Percentiles rank a stretch among this genome's conserved stretches.
Evolutionary conservation across 768 basidiomycete genomes (phyloP).

Genomic region (Trametes cinnabarina): DNA sequence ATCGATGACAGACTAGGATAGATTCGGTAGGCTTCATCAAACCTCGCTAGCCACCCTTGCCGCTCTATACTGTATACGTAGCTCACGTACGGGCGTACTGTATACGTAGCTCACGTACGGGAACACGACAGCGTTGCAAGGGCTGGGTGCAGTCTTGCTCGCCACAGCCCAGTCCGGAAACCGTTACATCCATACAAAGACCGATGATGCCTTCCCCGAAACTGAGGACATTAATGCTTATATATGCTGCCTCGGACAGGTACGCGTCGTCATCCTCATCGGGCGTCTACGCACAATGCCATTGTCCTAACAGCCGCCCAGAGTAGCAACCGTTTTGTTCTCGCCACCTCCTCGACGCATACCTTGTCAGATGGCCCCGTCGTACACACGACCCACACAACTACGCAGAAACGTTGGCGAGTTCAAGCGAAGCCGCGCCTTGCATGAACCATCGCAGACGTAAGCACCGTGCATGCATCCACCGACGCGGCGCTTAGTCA

Average conservation of each 20-base stretch:
- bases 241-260: neutral
- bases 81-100: too few relatives aligned
- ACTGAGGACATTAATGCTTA: too few relatives aligned
- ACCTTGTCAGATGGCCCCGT: neutral
- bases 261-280: neutral
- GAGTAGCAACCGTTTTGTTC: neutral
- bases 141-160: too few relatives aligned
- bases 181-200: too few relatives aligned
- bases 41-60: too few relatives aligned
- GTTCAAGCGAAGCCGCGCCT: neutral
- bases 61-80: too few relatives aligned
- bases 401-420: neutral
- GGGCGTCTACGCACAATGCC: conserved; percentile 5
- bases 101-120: too few relatives aligned
- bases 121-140: too few relatives aligned
- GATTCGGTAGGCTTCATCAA: too few relatives aligned
- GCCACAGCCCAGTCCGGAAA: too few relatives aligned
- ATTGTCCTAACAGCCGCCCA: neutral
- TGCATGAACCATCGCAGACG: neutral
- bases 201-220: too few relatives aligned
- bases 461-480: conserved; percentile 6
- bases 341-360: neutral
- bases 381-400: neutral
- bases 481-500: conserved; percentile 14
- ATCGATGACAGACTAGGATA: too few relatives aligned